A percentile compares a stretch with the other conserved stretches of the same genome.
Evolutionary conservation across 2,329 filamentous ascomycete genomes (phyloP).

Genomic region (Chalaropsis ovoidea): DNA sequence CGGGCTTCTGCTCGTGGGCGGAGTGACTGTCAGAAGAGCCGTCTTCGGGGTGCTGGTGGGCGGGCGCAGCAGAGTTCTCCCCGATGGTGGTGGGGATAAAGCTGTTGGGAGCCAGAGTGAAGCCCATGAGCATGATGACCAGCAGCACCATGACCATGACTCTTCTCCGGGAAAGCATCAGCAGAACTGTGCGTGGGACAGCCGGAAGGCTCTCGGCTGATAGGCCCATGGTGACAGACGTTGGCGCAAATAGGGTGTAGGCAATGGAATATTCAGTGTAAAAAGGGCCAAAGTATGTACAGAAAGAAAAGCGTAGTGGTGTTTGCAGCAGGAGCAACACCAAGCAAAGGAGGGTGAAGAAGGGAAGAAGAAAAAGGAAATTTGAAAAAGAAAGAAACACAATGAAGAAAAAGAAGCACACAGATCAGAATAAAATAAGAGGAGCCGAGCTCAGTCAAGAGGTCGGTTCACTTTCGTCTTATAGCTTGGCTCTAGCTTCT

Average conservation of each 20-base stretch:
- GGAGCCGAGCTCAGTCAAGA: neutral
- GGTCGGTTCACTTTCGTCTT: conserved; percentile 16
- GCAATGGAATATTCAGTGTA: neutral
- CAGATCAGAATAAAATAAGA: neutral
- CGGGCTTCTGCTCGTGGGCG: conserved; percentile 9
- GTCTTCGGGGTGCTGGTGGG: conserved; percentile 21
- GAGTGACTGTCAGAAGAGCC: neutral
- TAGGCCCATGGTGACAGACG: conserved; percentile 18
- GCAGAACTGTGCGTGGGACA: conserved; percentile 16
- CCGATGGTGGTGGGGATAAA: conserved; percentile 15
- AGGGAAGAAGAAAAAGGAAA: neutral
- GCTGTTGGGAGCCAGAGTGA: conserved; percentile 19
- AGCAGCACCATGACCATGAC: conserved; percentile 20
- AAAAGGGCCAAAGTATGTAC: neutral
- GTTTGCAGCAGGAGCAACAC: neutral
- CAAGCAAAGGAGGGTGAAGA: neutral
- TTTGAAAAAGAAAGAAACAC: neutral
- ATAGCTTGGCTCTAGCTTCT: conserved; percentile 11
- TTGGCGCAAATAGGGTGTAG: neutral
- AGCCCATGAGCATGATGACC: conserved; percentile 23
- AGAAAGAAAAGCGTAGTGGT: neutral
- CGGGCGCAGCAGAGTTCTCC: conserved; percentile 17
- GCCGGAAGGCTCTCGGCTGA: conserved; percentile 15
- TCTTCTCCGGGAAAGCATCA: conserved; percentile 23
- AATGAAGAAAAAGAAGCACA: conserved; percentile 13